A percentile compares a stretch with the other conserved stretches of the same genome.
Conservation (phyloP, 345 rosid genomes). For the Dipteronia sinensis region DNA sequence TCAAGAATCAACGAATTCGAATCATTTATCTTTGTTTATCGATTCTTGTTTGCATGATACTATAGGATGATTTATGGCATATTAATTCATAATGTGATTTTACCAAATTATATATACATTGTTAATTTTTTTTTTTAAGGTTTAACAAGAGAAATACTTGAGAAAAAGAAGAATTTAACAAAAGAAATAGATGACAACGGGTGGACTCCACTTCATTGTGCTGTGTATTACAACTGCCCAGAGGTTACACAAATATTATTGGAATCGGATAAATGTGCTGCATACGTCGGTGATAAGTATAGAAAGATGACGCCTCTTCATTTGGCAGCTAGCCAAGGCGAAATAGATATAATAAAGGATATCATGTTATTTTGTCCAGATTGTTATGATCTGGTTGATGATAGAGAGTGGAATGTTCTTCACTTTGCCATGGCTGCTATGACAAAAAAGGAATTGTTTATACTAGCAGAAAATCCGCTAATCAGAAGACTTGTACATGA, state of each 20-base stretch:
- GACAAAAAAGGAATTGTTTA: neutral
- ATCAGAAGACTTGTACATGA: neutral
- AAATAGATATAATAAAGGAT: neutral
- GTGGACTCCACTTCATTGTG: neutral
- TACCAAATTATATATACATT: neutral
- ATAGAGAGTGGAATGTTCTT: neutral
- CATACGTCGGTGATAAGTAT: neutral
- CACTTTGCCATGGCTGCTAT: constrained; percentile 6
- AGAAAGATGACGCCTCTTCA: neutral
- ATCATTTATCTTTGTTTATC: no score
- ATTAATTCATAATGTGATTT: no score
- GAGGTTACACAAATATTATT: neutral
- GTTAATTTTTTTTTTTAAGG: neutral
- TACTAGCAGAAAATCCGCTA: neutral
- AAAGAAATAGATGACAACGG: neutral
- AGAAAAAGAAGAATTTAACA: neutral
- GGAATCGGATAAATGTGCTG: neutral
- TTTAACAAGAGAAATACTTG: neutral
- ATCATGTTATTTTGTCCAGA: neutral
- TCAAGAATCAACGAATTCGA: no score
- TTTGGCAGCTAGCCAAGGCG: neutral
- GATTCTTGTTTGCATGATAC: no score
- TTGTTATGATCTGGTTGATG: neutral
- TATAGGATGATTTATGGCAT: no score
- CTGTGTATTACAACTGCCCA: neutral